phyloP scores from a whole-genome alignment of 2,329 filamentous ascomycete genomes.

The Cladosporium sp. region DNA sequence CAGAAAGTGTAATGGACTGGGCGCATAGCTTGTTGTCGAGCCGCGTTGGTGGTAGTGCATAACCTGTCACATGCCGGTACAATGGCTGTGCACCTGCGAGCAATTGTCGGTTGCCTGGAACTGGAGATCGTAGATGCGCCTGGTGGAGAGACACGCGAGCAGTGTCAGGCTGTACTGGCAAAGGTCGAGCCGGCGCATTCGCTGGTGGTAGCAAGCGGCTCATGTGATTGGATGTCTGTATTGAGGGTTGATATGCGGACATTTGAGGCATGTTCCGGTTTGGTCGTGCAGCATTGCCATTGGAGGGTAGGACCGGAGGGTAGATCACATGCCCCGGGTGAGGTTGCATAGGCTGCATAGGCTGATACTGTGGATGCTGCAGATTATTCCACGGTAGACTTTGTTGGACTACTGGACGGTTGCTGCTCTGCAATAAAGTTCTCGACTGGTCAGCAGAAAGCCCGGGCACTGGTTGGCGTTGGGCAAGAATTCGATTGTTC shows the following conservation, averaged over 20 bases:
- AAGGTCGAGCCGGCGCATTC: conserved; percentile 33
- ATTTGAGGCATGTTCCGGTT: not conserved
- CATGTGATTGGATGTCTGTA: not conserved
- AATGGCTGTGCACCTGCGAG: conserved; percentile 32
- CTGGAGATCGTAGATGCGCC: conserved; percentile 58
- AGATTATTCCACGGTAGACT: not conserved
- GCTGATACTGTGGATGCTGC: not conserved
- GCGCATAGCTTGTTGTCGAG: conserved; percentile 22
- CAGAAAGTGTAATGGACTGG: conserved; percentile 1
- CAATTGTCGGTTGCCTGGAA: conserved; percentile 35
- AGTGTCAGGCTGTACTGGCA: conserved; percentile 49
- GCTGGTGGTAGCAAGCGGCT: conserved; percentile 26
- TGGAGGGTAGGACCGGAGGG: not conserved
- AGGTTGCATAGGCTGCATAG: not conserved
- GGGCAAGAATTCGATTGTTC: not conserved
- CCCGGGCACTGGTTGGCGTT: not conserved
- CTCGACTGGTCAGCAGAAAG: not conserved
- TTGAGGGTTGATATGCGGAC: not conserved
- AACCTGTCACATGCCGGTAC: conserved; percentile 61
- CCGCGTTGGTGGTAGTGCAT: conserved; percentile 52
- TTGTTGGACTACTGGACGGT: not conserved
- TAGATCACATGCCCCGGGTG: not conserved
- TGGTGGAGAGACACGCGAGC: conserved; percentile 58
- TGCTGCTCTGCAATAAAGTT: not conserved
- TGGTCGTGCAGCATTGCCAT: not conserved